phyloP scores from a whole-genome alignment of 2,329 filamentous ascomycete species.

The Thelonectria rubi region DNA sequence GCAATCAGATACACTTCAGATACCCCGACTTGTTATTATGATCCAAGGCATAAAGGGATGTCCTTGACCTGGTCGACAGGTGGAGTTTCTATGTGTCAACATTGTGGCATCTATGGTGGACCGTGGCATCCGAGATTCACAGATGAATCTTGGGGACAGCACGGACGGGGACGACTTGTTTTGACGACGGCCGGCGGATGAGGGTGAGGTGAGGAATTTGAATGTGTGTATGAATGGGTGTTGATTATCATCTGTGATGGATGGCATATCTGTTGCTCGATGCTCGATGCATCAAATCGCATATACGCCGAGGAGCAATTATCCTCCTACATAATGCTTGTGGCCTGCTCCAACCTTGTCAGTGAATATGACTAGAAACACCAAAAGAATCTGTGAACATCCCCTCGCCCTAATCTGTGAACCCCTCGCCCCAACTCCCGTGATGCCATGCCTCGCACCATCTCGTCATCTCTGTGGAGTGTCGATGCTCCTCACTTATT shows the following conservation, averaged over 20 bases:
- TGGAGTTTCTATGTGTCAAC: conserved; percentile 2
- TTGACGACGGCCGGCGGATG: not conserved
- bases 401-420: too few relatives aligned
- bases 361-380: too few relatives aligned
- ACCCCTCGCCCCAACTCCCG: not conserved
- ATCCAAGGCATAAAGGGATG: not conserved
- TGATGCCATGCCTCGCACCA: not conserved
- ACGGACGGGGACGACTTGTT: not conserved
- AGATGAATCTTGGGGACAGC: not conserved
- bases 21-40: too few relatives aligned
- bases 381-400: too few relatives aligned
- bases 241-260: too few relatives aligned
- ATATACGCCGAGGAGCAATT: too few relatives aligned
- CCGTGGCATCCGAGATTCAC: not conserved
- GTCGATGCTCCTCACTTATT: conserved; percentile 4
- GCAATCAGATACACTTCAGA: not conserved
- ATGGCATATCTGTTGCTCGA: too few relatives aligned
- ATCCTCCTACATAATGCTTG: too few relatives aligned
- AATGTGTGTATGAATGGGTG: too few relatives aligned
- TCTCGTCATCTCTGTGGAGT: not conserved
- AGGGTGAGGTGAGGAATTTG: not conserved
- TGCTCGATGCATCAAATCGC: too few relatives aligned
- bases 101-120: conserved; percentile 1
- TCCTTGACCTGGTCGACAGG: not conserved
- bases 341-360: too few relatives aligned